Conservation (phyloP, 192 early-diverging fungal genomes). For the Glomus cerebriforme region DNA sequence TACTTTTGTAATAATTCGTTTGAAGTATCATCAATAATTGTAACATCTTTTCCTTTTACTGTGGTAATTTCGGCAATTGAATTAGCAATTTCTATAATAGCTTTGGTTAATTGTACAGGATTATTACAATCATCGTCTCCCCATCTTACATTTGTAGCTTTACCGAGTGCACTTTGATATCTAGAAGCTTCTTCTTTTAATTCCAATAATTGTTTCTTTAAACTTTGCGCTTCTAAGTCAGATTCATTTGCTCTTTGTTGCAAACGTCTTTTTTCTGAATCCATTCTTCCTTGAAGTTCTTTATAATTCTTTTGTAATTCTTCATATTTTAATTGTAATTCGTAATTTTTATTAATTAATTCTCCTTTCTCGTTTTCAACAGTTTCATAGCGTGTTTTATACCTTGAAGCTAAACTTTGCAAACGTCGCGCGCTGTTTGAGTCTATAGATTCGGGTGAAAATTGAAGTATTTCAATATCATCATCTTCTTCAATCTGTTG, state of each 20-base stretch:
- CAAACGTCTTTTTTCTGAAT: neutral
- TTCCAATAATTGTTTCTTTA: slow-evolving; percentile 17
- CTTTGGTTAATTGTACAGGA: slow-evolving; percentile 1
- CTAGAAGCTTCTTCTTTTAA: slow-evolving; percentile 19
- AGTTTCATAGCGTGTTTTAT: neutral
- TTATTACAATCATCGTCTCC: slow-evolving; percentile 26
- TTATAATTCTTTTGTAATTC: neutral
- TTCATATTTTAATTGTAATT: neutral
- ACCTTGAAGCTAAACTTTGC: neutral
- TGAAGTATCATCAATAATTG: slow-evolving; percentile 8
- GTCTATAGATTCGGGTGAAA: neutral
- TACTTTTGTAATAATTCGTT: neutral
- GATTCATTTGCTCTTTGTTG: neutral
- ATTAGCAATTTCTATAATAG: slow-evolving; percentile 9
- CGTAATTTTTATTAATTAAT: neutral
- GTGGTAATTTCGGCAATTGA: neutral
- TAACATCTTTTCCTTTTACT: slow-evolving; percentile 22
- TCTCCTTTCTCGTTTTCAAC: slow-evolving; percentile 7
- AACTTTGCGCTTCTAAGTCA: neutral
- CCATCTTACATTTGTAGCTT: slow-evolving; percentile 19
- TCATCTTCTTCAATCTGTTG: too few relatives aligned
- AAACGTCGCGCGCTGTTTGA: neutral
- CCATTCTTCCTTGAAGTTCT: neutral
- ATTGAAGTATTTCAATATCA: neutral
- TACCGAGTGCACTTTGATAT: slow-evolving; percentile 24